Evolutionary conservation across 2,329 filamentous ascomycete genomes (phyloP).

Genomic region (Colletotrichum abscissum): DNA sequence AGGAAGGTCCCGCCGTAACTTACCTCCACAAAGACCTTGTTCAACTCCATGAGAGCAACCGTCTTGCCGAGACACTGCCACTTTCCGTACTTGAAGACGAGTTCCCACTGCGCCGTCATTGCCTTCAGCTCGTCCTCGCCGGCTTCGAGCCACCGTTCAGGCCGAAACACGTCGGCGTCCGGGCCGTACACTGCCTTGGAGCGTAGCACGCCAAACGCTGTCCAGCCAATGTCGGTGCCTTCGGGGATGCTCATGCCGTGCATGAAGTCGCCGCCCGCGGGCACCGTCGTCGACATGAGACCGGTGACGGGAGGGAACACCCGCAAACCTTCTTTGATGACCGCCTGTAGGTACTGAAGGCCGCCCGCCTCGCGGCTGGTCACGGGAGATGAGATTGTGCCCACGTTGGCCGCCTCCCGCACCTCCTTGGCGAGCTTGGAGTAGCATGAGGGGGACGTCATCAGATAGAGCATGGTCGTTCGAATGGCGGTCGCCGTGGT

Average conservation of each 20-base stretch:
- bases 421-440: constrained; percentile 60
- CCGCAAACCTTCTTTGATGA: constrained; percentile 60
- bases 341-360: constrained; percentile 61
- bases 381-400: constrained; percentile 43
- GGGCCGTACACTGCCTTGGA: constrained; percentile 50
- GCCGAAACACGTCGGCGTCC: constrained; percentile 56
- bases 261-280: constrained; percentile 50
- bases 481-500: constrained; percentile 52
- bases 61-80: constrained; percentile 58
- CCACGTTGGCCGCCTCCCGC: constrained; percentile 43
- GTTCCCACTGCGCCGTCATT: constrained; percentile 53
- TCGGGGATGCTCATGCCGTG: constrained; percentile 55
- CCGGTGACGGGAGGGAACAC: constrained; percentile 57
- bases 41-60: constrained; percentile 56
- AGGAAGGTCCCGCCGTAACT: constrained; percentile 24
- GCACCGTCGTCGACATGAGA: constrained; percentile 47
- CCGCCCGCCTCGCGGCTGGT: constrained; percentile 49
- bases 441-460: constrained; percentile 60
- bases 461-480: constrained; percentile 61
- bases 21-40: constrained; percentile 57
- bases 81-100: constrained; percentile 56
- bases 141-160: constrained; percentile 61
- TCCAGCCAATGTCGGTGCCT: constrained; percentile 58
- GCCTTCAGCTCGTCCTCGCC: constrained; percentile 43
- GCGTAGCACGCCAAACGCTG: constrained; percentile 52